These are phyloP conservation scores for Musa acuminata DNA, from an alignment of 176 grass and related monocot genomes.

Conservation along the genomic window DNA sequence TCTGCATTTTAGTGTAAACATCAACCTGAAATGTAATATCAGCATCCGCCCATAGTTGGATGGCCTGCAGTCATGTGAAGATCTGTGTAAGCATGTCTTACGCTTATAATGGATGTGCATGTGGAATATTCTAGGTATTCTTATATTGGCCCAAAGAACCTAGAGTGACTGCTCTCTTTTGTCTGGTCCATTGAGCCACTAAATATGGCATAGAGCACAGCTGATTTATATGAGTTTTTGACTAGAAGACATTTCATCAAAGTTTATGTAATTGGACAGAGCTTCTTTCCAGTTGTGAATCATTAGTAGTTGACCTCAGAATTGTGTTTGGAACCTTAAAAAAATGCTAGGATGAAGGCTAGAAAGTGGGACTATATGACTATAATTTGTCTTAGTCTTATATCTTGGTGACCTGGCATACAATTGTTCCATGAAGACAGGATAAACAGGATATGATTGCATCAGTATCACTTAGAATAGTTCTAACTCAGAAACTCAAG, in stretches of 20 bases:
- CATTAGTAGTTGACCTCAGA: background rate
- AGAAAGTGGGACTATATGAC: background rate
- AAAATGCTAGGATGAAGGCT: background rate
- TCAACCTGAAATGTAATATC: background rate
- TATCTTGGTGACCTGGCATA: background rate
- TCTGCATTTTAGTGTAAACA: background rate
- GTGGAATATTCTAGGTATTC: background rate
- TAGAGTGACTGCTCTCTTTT: background rate
- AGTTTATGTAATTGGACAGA: background rate
- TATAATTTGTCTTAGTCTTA: background rate
- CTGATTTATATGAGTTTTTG: background rate
- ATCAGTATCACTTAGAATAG: background rate
- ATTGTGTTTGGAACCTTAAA: background rate
- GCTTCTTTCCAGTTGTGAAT: background rate
- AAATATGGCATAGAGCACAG: background rate
- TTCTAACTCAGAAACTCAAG: background rate
- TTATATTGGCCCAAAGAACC: background rate
- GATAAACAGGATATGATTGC: background rate
- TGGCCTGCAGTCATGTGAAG: background rate
- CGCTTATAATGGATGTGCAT: background rate
- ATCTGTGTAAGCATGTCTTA: background rate
- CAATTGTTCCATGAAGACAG: background rate
- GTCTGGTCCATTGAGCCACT: background rate
- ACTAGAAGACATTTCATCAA: background rate
- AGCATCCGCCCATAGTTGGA: background rate